These are phyloP conservation scores for Phytophthora pinifolia DNA, from an alignment of 352 stramenopile genomes.

Conservation along the genomic window DNA sequence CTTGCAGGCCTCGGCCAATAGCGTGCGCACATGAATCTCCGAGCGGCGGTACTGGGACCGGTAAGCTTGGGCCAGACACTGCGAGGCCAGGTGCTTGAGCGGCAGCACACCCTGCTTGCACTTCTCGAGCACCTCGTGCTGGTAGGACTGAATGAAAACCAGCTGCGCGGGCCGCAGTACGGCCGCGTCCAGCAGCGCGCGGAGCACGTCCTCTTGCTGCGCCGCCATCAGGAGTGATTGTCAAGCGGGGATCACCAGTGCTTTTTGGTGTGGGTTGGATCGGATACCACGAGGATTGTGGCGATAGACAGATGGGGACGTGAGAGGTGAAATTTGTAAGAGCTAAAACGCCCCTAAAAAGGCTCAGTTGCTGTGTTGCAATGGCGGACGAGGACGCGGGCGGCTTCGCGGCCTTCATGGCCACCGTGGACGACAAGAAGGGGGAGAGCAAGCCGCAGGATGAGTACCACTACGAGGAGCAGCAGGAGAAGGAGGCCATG, in stretches of 20 bases:
- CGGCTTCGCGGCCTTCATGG: slow-evolving; percentile 78
- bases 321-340: too few relatives aligned
- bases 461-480: slow-evolving; percentile 82
- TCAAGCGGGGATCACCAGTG: slow-evolving; percentile 16
- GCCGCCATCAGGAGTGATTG: slow-evolving; percentile 16
- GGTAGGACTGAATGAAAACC: slow-evolving; percentile 60
- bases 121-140: slow-evolving; percentile 69
- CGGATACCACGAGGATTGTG: too few relatives aligned
- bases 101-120: slow-evolving; percentile 55
- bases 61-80: slow-evolving; percentile 55
- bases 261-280: neutral
- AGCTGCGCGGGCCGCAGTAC: slow-evolving; percentile 50
- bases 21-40: slow-evolving; percentile 50
- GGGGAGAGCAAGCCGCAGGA: slow-evolving; percentile 30
- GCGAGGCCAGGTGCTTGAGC: slow-evolving; percentile 65
- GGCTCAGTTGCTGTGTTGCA: slow-evolving; percentile 1
- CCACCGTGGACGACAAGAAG: slow-evolving; percentile 40
- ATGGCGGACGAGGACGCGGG: slow-evolving; percentile 53
- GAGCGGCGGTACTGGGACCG: slow-evolving; percentile 58
- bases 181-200: slow-evolving; percentile 55
- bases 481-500: slow-evolving; percentile 87
- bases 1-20: slow-evolving; percentile 39
- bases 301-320: neutral
- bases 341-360: neutral
- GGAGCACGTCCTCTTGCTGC: slow-evolving; percentile 63